A percentile compares a stretch with the other conserved stretches of the same genome.
Conservation (phyloP, 2,329 filamentous ascomycete species). For the Thermochaetoides dissita region DNA sequence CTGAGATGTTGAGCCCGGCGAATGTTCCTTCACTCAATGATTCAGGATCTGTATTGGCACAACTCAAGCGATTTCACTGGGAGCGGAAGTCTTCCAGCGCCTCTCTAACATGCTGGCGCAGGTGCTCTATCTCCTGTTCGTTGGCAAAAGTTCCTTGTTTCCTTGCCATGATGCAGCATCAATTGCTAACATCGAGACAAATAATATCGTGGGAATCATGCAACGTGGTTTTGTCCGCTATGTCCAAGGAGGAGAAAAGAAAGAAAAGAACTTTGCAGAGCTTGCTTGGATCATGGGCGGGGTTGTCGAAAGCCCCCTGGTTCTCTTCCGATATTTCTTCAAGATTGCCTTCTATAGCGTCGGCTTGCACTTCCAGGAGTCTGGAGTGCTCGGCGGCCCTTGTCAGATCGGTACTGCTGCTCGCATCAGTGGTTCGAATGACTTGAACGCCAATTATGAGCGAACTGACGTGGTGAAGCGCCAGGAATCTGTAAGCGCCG, state of each 20-base stretch:
- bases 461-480: constrained; percentile 5
- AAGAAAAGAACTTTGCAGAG: constrained; percentile 5
- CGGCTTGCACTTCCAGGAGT: neutral
- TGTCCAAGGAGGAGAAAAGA: constrained; percentile 5
- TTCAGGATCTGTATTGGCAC: neutral
- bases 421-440: constrained; percentile 1
- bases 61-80: constrained; percentile 4
- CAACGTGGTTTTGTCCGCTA: constrained; percentile 7
- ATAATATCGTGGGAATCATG: constrained; percentile 2
- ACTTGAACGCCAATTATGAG: constrained; percentile 6
- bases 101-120: constrained; percentile 6
- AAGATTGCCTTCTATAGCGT: constrained; percentile 6
- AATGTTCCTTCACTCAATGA: neutral
- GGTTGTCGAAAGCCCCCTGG: neutral
- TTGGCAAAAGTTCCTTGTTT: neutral
- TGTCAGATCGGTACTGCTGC: constrained; percentile 1
- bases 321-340: constrained; percentile 6
- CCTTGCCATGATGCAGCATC: neutral
- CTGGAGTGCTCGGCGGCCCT: neutral
- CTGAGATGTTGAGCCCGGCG: neutral
- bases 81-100: constrained; percentile 4
- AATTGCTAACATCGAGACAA: neutral
- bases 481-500: too few species aligned
- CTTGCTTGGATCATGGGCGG: constrained; percentile 7
- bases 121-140: constrained; percentile 5